Evolutionary conservation across 129 eudicot genomes (phyloP).

Genomic region (Saposhnikovia divaricata): DNA sequence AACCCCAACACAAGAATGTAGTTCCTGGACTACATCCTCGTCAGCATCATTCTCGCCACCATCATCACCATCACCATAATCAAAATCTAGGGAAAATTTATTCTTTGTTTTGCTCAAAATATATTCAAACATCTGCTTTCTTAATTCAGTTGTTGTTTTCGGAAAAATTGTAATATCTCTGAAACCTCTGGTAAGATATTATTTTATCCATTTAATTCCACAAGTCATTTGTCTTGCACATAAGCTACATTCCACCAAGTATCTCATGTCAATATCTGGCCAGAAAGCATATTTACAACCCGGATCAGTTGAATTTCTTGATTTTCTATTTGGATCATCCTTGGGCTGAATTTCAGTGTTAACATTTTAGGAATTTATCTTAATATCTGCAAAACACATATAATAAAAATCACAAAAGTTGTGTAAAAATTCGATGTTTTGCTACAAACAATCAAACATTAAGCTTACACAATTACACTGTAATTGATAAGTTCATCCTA

Average conservation of each 20-base stretch:
- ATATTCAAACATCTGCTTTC: neutral
- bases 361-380: neutral
- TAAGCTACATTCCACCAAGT: neutral
- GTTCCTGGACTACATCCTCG: neutral
- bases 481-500: too few relatives aligned
- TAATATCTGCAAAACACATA: too few relatives aligned
- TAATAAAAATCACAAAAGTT: too few relatives aligned
- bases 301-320: neutral
- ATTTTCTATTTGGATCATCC: neutral
- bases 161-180: neutral
- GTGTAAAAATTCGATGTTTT: too few relatives aligned
- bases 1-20: neutral
- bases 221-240: neutral
- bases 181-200: neutral
- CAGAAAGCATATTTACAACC: neutral
- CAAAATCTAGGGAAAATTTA: neutral
- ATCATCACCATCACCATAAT: too few relatives aligned
- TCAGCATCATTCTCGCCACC: neutral
- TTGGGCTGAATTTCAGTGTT: neutral
- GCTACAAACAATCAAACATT: too few relatives aligned
- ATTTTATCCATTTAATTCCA: neutral
- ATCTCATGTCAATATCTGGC: neutral
- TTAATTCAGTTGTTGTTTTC: neutral
- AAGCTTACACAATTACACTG: too few relatives aligned
- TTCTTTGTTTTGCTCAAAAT: neutral